These are phyloP conservation scores for Whalleya microplaca DNA, from an alignment of 2,329 filamentous ascomycete genomes.

Conservation along the genomic window DNA sequence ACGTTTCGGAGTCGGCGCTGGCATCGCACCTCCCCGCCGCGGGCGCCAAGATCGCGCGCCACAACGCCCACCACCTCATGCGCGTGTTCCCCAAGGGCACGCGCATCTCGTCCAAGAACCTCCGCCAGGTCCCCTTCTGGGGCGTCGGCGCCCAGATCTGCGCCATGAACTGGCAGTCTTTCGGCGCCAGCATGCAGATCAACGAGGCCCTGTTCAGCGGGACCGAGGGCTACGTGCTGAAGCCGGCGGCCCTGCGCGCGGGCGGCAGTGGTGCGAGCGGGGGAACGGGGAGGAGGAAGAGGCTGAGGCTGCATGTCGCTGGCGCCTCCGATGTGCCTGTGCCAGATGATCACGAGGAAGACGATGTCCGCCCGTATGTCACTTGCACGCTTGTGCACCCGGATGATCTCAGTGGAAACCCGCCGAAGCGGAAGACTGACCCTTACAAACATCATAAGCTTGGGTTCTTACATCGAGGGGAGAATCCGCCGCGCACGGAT, in stretches of 20 bases:
- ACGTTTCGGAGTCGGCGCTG: conserved; percentile 67
- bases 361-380: conserved; percentile 65
- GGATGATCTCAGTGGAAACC: conserved; percentile 49
- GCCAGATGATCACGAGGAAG: conserved; percentile 51
- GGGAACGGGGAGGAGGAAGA: conserved; percentile 50
- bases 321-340: conserved; percentile 66
- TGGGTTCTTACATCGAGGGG: conserved; percentile 59
- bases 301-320: conserved; percentile 60
- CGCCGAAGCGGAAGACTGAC: conserved; percentile 64
- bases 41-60: conserved; percentile 54
- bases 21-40: conserved; percentile 52
- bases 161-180: conserved; percentile 72
- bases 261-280: conserved; percentile 59
- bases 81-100: conserved; percentile 72
- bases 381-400: conserved; percentile 68
- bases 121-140: conserved; percentile 68
- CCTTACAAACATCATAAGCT: conserved; percentile 64
- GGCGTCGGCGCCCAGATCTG: conserved; percentile 70
- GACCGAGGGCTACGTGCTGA: conserved; percentile 67
- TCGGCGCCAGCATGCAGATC: conserved; percentile 67
- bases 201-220: conserved; percentile 70
- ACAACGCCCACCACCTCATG: conserved; percentile 71
- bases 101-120: conserved; percentile 67
- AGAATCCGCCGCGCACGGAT: conserved; percentile 62
- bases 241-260: conserved; percentile 61